Percentiles rank a stretch among this genome's conserved stretches.
Conservation (phyloP, 352 stramenopile genomes). For the Phytophthora pini region DNA sequence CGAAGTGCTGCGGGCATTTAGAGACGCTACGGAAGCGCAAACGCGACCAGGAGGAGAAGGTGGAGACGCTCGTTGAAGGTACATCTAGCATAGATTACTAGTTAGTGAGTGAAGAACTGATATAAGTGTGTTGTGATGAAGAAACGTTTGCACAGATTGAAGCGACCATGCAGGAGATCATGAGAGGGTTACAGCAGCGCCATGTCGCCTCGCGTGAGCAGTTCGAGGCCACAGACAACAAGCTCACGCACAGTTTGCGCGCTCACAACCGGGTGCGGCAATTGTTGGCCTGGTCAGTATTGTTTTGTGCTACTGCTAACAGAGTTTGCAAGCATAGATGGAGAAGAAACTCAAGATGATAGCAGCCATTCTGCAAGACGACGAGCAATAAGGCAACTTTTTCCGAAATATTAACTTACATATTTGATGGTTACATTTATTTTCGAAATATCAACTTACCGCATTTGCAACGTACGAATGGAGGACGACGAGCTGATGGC, state of each 20-base stretch:
- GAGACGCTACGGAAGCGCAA: conserved; percentile 60
- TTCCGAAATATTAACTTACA: conserved; percentile 22
- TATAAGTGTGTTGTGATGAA: conserved; percentile 11
- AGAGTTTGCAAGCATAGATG: conserved; percentile 29
- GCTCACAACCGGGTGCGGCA: conserved; percentile 39
- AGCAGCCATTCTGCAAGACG: conserved; percentile 45
- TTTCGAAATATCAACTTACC: conserved; percentile 18
- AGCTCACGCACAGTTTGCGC: conserved; percentile 34
- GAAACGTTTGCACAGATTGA: conserved; percentile 54
- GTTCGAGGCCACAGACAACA: conserved; percentile 41
- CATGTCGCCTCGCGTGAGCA: conserved; percentile 42
- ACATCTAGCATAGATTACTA: background rate
- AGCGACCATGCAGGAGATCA: conserved; percentile 50
- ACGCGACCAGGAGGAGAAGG: conserved; percentile 57
- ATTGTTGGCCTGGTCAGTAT: background rate
- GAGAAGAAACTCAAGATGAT: conserved; percentile 69
- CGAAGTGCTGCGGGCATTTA: conserved; percentile 48
- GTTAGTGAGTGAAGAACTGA: background rate
- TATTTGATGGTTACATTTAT: conserved; percentile 3
- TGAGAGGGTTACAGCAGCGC: conserved; percentile 42
- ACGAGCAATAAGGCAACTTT: conserved; percentile 25
- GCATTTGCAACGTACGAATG: conserved; percentile 15
- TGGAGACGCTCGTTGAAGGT: conserved; percentile 64
- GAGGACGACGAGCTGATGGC: conserved; percentile 14
- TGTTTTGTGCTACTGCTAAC: background rate